Conservation (phyloP, 352 stramenopile genomes). For the Phytophthora sojae region DNA sequence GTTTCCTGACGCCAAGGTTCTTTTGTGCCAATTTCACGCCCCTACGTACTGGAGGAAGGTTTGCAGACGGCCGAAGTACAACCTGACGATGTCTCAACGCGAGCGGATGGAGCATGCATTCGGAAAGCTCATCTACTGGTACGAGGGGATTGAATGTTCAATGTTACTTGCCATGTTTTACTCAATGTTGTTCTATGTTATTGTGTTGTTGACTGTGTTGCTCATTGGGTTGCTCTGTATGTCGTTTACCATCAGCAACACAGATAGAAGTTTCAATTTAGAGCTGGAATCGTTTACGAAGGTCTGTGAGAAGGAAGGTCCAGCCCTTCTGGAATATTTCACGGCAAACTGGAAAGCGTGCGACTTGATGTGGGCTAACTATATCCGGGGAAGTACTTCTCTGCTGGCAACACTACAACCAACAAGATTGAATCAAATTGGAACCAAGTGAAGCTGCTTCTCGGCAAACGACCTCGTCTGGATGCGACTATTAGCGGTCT, state of each 20-base stretch:
- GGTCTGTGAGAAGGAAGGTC: not conserved
- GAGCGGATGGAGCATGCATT: constrained; percentile 11
- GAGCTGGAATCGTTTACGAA: not conserved
- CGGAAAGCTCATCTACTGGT: constrained; percentile 13
- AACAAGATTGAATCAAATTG: constrained; percentile 36
- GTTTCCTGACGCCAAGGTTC: constrained; percentile 4
- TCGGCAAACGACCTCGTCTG: constrained; percentile 8
- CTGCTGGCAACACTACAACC: constrained; percentile 28
- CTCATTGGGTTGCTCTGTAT: not conserved
- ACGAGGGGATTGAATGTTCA: not conserved
- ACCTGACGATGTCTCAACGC: constrained; percentile 17
- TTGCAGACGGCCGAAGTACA: constrained; percentile 2
- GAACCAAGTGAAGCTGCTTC: constrained; percentile 30
- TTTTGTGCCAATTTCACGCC: constrained; percentile 18
- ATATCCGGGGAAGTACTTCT: constrained; percentile 16
- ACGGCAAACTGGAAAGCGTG: constrained; percentile 22
- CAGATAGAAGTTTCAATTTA: not conserved
- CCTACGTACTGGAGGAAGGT: constrained; percentile 17
- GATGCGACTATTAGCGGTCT: constrained; percentile 9
- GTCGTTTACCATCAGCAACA: constrained; percentile 1
- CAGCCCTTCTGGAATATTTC: constrained; percentile 13
- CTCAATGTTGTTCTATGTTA: not conserved
- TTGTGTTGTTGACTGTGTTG: constrained; percentile 7
- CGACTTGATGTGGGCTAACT: constrained; percentile 26
- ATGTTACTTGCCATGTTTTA: constrained; percentile 8